phyloP scores from a whole-genome alignment of 805 yeast species.

The Barnettozyma vustinii region DNA sequence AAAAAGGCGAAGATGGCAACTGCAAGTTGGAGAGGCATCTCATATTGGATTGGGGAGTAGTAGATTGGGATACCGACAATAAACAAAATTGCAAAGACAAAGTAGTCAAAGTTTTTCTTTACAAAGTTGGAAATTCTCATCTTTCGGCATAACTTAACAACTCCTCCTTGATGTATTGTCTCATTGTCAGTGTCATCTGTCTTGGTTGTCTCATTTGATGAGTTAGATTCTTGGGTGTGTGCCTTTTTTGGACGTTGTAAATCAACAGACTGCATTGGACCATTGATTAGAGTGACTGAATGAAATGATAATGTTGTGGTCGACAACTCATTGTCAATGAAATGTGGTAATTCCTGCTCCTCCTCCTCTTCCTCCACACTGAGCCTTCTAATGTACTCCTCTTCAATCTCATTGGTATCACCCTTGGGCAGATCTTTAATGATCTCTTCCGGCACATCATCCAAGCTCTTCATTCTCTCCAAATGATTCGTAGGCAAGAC shows the following conservation, averaged over 20 bases:
- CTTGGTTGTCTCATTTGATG: not conserved
- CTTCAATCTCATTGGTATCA: constrained; percentile 23
- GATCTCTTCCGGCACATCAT: constrained; percentile 14
- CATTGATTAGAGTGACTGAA: not conserved
- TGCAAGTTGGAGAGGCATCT: constrained; percentile 58
- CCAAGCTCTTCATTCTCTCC: constrained; percentile 9
- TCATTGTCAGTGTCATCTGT: not conserved
- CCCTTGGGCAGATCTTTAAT: constrained; percentile 21
- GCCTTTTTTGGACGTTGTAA: not conserved
- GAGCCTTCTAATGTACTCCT: constrained; percentile 13
- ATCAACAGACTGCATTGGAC: not conserved
- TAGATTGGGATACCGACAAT: constrained; percentile 57
- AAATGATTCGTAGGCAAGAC: not conserved
- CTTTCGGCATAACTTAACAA: not conserved
- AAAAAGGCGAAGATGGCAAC: constrained; percentile 55
- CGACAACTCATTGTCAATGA: not conserved
- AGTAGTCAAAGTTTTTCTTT: constrained; percentile 49
- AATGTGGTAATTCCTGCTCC: constrained; percentile 2
- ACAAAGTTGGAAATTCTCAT: constrained; percentile 31
- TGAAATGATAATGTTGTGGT: not conserved
- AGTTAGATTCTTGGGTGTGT: not conserved
- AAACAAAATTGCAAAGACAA: constrained; percentile 41
- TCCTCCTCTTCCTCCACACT: constrained; percentile 7
- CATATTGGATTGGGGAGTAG: constrained; percentile 44
- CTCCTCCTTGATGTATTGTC: not conserved